These are phyloP conservation scores for Nicotiana sylvestris DNA, from an alignment of 257 asterid genomes.

Conservation along the genomic window DNA sequence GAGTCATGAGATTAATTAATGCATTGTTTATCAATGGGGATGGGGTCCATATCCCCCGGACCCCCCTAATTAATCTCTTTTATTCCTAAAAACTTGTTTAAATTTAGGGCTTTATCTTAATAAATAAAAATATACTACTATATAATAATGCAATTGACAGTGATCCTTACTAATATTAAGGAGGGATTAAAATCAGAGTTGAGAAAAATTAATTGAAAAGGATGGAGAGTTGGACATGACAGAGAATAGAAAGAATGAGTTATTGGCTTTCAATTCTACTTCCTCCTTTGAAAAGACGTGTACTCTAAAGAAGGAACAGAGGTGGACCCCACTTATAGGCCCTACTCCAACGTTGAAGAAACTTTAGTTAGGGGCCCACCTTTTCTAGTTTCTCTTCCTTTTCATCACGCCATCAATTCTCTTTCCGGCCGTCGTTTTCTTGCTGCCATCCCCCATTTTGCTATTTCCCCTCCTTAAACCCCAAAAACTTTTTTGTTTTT, in stretches of 20 bases:
- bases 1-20: neutral
- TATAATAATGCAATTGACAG: neutral
- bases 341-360: conserved; percentile 26
- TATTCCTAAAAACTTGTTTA: neutral
- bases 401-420: conserved; percentile 6
- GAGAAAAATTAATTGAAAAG: neutral
- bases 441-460: neutral
- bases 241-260: neutral
- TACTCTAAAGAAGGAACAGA: conserved; percentile 47
- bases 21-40: neutral
- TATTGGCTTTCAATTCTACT: conserved; percentile 11
- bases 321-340: conserved; percentile 35
- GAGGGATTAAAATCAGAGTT: neutral
- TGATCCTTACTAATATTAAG: neutral
- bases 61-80: neutral
- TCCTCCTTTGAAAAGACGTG: conserved; percentile 41
- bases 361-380: conserved; percentile 11
- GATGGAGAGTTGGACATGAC: conserved; percentile 3
- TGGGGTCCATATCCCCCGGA: neutral
- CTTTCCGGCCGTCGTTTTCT: neutral
- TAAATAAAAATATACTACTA: neutral
- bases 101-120: neutral
- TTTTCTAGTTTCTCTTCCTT: neutral
- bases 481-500: too few species aligned
- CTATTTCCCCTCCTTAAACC: conserved; percentile 5